These are phyloP conservation scores for Neonectria hederae DNA, from an alignment of 2,329 filamentous ascomycete species.

Conservation along the genomic window DNA sequence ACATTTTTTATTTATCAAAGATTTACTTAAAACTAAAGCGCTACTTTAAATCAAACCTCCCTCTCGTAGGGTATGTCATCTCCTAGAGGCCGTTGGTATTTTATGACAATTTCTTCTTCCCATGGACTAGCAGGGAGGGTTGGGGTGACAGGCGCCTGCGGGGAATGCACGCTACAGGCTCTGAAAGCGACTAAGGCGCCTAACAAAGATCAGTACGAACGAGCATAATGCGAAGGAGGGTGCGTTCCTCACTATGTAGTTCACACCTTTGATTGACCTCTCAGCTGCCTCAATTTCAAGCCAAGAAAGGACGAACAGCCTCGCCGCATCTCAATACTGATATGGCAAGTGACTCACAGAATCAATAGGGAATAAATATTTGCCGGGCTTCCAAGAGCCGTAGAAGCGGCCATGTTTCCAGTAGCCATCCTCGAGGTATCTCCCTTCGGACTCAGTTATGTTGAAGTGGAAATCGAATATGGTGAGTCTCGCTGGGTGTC, in stretches of 20 bases:
- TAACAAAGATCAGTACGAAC: no score
- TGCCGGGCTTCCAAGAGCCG: slow-evolving; percentile 71
- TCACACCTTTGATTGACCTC: no score
- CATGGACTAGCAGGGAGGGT: background rate
- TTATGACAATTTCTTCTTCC: background rate
- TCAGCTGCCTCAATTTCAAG: no score
- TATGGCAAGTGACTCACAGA: slow-evolving; percentile 60
- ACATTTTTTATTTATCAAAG: no score
- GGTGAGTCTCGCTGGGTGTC: no score
- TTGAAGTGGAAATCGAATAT: slow-evolving; percentile 14
- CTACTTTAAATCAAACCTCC: background rate
- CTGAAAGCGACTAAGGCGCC: no score
- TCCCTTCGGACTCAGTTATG: slow-evolving; percentile 31
- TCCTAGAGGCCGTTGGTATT: background rate
- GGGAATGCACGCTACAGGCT: background rate
- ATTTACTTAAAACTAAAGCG: background rate
- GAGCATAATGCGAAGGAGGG: no score
- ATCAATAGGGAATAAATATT: slow-evolving; percentile 82
- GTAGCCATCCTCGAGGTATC: slow-evolving; percentile 42
- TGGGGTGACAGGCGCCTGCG: background rate
- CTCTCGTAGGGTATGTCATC: background rate
- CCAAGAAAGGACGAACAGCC: no score
- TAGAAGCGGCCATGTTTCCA: slow-evolving; percentile 76
- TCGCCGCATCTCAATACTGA: no score
- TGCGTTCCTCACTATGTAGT: no score